Base-by-base conservation (phyloP, 257 asterid species). In the Ilex aquifolium region DNA sequence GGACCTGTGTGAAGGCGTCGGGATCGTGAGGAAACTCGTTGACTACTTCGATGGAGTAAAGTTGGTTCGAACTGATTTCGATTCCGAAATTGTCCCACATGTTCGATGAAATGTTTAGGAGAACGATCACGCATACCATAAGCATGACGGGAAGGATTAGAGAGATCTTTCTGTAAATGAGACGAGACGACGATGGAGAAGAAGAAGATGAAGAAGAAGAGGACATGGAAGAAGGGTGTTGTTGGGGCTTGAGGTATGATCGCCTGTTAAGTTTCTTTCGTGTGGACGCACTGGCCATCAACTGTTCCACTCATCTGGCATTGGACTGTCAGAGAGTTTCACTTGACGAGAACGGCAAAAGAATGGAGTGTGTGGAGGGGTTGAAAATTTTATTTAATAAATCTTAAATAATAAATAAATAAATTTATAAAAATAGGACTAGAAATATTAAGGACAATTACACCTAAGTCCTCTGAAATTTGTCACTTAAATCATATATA, bases 11-110 rank as follows among this genome's bases (percentile, higher is more conserved):
- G 57, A 91, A 91, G 13, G 98, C 98, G 13, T 21, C 42, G 4
- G 95, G 87, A 71, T 91, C 96, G 69, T 91, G 98, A 53, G 95
- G 95, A 68, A 76, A 91, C 78, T 73, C 95, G 59, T 79, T 81
- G 75, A 91, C 79, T 51, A 91, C 90, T 81, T 81, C 70, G 56
- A 71, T 80, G 15, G 84, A 67, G 70, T 86, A 80, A 76, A 88
- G 59, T 29, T 59, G 79, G 69, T 63, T 74, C 11, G 73, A 57
- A 7, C 32, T 64, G 2, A 65, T 60, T n/a, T 76, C 65, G 31
- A 79, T 60, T 58, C 58, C 78, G n/a, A 67, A 63, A 11, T 57
- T 74, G 56, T 51, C 17, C 31, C 67, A 44, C 61, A 67, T 60
- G 76, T 68, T 71, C 46, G 77, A 67, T 13, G 86, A 79, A 72